Evolutionary conservation across 108 stramenopile species (phyloP).

Genomic region (Aureococcus anophagefferens): DNA sequence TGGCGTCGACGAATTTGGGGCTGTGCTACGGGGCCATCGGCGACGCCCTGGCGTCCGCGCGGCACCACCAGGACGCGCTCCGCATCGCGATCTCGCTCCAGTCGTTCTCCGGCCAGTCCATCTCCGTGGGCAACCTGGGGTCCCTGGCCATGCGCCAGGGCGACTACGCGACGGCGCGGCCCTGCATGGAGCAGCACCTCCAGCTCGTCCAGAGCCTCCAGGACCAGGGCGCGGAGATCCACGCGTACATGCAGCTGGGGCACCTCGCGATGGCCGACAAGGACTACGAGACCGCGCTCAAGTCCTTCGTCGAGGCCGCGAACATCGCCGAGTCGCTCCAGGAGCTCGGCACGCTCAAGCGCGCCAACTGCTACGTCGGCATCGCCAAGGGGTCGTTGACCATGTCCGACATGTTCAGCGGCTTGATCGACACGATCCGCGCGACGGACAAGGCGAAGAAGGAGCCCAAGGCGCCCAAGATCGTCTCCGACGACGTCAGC

Average conservation of each 20-base stretch:
- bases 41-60: conserved; percentile 22
- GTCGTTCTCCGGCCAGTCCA: conserved; percentile 28
- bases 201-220: conserved; percentile 34
- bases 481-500: too few relatives aligned
- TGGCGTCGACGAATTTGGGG: conserved; percentile 40
- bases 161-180: conserved; percentile 25
- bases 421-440: too few relatives aligned
- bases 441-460: too few relatives aligned
- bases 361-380: conserved; percentile 34
- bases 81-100: conserved; percentile 28
- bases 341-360: conserved; percentile 28
- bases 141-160: conserved; percentile 25
- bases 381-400: conserved; percentile 16
- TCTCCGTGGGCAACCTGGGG: conserved; percentile 45
- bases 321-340: conserved; percentile 5
- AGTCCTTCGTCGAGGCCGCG: conserved; percentile 8
- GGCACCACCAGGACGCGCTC: conserved; percentile 40
- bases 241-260: conserved; percentile 29
- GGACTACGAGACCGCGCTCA: neutral
- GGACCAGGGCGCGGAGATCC: conserved; percentile 32
- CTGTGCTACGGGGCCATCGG: conserved; percentile 30
- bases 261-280: conserved; percentile 17
- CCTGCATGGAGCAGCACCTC: conserved; percentile 43
- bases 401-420: conserved; percentile 14
- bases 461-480: too few relatives aligned